These are phyloP conservation scores for Leccinum barrowsii DNA, from an alignment of 768 basidiomycete genomes.

Conservation along the genomic window DNA sequence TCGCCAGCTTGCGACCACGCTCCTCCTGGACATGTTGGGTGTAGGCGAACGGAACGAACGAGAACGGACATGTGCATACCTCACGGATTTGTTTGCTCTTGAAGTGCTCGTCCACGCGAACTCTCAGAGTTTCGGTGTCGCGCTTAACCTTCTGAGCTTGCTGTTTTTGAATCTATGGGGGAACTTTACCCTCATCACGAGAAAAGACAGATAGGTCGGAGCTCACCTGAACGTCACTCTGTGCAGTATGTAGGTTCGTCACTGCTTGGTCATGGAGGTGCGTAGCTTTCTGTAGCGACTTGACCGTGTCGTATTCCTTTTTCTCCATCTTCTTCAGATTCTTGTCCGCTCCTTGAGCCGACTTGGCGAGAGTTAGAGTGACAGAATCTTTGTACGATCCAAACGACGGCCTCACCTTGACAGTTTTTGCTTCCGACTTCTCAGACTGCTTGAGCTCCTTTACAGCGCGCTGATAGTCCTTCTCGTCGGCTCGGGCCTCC, in stretches of 20 bases:
- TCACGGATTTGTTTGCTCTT: slow-evolving; percentile 21
- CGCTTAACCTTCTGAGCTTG: slow-evolving; percentile 18
- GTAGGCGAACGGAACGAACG: not conserved
- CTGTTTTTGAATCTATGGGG: slow-evolving; percentile 24
- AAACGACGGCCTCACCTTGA: slow-evolving; percentile 39
- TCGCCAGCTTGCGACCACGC: slow-evolving; percentile 16
- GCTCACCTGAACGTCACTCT: slow-evolving; percentile 43
- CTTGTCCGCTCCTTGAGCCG: slow-evolving; percentile 45
- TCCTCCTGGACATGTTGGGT: slow-evolving; percentile 10
- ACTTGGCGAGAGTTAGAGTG: slow-evolving; percentile 26
- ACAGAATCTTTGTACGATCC: not conserved
- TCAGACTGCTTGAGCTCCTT: slow-evolving; percentile 53
- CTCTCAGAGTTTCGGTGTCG: slow-evolving; percentile 17
- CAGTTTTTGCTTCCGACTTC: slow-evolving; percentile 49
- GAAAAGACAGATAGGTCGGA: not conserved
- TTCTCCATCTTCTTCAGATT: slow-evolving; percentile 45
- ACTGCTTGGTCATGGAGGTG: slow-evolving; percentile 50
- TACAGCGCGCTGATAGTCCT: slow-evolving; percentile 46
- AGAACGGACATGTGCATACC: slow-evolving; percentile 10
- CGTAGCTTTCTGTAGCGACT: slow-evolving; percentile 49
- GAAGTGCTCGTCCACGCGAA: slow-evolving; percentile 19
- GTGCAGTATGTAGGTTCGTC: slow-evolving; percentile 39
- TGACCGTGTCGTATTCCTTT: slow-evolving; percentile 48
- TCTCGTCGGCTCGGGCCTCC: slow-evolving; percentile 53
- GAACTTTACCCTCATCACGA: not conserved